phyloP scores from a whole-genome alignment of 2,329 filamentous ascomycete species.

The Paramyrothecium roridum region DNA sequence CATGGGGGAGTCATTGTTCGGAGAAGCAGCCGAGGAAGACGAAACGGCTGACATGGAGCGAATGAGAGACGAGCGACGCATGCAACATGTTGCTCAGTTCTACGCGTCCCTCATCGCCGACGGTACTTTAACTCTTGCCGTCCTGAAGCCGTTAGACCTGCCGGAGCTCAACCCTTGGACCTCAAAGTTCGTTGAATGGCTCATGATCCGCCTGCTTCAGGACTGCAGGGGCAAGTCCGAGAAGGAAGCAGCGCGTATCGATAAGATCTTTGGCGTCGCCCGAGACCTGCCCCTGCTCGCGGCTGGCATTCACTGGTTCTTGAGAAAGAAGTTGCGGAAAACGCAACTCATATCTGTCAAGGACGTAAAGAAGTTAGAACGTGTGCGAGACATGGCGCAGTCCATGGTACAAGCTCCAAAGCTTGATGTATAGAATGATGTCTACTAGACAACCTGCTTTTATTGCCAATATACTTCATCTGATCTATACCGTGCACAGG shows the following conservation, averaged over 20 bases:
- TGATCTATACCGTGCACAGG: no score
- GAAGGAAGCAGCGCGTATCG: constrained; percentile 55
- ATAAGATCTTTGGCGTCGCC: constrained; percentile 63
- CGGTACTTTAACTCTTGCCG: constrained; percentile 40
- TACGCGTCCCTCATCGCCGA: constrained; percentile 49
- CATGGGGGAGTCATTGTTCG: constrained; percentile 77
- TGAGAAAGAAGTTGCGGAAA: constrained; percentile 71
- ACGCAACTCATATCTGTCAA: constrained; percentile 52
- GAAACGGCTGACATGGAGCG: constrained; percentile 44
- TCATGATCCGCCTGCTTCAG: constrained; percentile 74
- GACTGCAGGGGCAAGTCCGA: constrained; percentile 48
- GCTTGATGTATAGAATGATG: constrained; percentile 3
- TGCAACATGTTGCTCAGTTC: constrained; percentile 52
- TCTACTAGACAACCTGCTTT: neutral
- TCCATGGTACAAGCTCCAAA: constrained; percentile 18
- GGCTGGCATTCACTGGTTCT: constrained; percentile 73
- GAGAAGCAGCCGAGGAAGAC: constrained; percentile 58
- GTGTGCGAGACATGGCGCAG: constrained; percentile 29
- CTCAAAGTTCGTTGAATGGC: constrained; percentile 72
- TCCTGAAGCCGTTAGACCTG: constrained; percentile 72
- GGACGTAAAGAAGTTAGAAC: constrained; percentile 41
- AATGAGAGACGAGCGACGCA: constrained; percentile 44
- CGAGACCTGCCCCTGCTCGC: constrained; percentile 66
- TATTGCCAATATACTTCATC: no score
- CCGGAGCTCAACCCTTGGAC: constrained; percentile 74